Conservation (phyloP, 352 stramenopile species). For the Achlya hypogyna region DNA sequence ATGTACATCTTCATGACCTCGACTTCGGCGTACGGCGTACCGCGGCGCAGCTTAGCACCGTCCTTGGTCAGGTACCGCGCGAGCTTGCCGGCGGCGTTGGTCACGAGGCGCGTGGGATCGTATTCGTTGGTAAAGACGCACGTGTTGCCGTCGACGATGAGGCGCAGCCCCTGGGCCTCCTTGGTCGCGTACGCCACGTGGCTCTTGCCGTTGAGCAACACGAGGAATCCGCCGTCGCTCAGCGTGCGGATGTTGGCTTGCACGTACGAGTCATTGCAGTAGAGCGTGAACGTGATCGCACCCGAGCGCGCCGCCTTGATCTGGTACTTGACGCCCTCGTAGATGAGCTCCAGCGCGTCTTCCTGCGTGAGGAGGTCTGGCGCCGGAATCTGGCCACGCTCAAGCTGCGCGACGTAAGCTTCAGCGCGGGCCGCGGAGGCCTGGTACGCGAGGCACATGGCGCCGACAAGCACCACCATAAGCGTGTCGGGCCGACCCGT, state of each 20-base stretch:
- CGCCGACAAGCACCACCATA: conserved; percentile 83
- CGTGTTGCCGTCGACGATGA: conserved; percentile 93
- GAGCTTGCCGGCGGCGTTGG: conserved; percentile 98
- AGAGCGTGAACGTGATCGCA: conserved; percentile 87
- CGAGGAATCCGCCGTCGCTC: conserved; percentile 97
- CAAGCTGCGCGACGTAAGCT: conserved; percentile 76
- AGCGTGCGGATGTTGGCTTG: conserved; percentile 93
- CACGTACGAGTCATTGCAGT: conserved; percentile 80
- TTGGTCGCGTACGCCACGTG: conserved; percentile 96
- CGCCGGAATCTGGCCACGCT: conserved; percentile 89
- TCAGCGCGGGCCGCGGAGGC: conserved; percentile 56
- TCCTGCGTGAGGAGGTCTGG: conserved; percentile 75
- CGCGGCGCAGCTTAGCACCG: conserved; percentile 80
- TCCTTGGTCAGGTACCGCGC: conserved; percentile 98
- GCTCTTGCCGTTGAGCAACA: conserved; percentile 93
- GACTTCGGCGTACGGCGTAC: conserved; percentile 82
- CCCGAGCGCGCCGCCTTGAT: conserved; percentile 87
- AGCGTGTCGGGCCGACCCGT: conserved; percentile 76
- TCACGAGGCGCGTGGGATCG: conserved; percentile 96
- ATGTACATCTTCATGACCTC: conserved; percentile 99
- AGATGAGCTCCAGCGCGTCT: conserved; percentile 95
- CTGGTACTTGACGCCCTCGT: conserved; percentile 98
- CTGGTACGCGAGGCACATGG: conserved; percentile 77
- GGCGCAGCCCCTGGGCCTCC: conserved; percentile 79
- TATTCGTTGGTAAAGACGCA: conserved; percentile 99